phyloP scores from a whole-genome alignment of 306 rosid genomes.

The Cicer yamashitae region DNA sequence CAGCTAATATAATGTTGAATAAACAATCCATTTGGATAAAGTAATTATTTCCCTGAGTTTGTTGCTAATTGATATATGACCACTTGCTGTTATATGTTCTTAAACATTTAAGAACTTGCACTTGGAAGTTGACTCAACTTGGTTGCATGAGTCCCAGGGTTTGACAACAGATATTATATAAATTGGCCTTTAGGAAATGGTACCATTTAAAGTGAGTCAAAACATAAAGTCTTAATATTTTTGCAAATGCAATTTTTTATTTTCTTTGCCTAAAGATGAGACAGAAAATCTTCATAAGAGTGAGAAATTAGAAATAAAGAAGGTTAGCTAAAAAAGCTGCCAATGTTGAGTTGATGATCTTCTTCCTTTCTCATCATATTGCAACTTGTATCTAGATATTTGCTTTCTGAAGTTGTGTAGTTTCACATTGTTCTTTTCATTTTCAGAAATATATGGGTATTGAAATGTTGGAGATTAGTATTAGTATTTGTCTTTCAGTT shows the following conservation, averaged over 20 bases:
- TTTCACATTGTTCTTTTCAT: neutral
- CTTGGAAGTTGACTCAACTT: constrained; percentile 12
- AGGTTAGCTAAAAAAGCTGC: neutral
- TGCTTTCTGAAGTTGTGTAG: constrained; percentile 19
- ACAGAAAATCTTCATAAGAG: neutral
- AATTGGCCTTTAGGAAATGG: constrained; percentile 1
- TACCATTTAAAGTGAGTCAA: neutral
- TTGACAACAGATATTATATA: constrained; percentile 1
- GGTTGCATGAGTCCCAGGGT: neutral
- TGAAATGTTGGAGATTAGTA: constrained; percentile 10
- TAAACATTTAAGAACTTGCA: neutral
- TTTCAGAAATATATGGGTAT: neutral
- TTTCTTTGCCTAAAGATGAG: neutral
- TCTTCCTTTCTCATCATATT: neutral
- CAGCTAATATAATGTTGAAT: constrained; percentile 13
- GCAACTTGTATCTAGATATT: constrained; percentile 8
- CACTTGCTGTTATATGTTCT: constrained; percentile 7
- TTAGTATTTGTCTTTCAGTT: neutral
- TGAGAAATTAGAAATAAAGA: constrained; percentile 15
- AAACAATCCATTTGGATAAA: neutral
- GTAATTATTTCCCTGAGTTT: neutral
- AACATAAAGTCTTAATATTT: constrained; percentile 19
- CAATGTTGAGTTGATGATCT: neutral
- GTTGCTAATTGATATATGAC: constrained; percentile 12
- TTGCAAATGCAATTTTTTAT: neutral